phyloP scores from a whole-genome alignment of 1,139 yeast species.

The Casaregolazyma lundiana region DNA sequence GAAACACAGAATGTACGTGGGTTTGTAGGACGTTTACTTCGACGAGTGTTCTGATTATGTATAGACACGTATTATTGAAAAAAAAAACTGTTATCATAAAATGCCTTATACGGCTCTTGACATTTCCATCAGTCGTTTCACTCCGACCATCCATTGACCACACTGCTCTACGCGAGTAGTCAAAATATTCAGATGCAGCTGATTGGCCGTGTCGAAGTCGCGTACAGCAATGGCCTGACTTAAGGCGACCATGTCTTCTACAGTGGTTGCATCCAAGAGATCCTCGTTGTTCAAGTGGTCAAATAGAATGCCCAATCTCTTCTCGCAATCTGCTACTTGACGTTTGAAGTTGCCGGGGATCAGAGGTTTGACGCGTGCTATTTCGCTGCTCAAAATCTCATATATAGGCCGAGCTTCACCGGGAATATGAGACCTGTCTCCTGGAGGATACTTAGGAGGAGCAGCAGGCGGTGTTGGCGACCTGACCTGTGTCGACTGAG shows the following conservation, averaged over 20 bases:
- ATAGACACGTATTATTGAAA: not conserved
- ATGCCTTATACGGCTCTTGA: constrained; percentile 28
- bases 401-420: constrained; percentile 55
- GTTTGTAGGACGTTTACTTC: constrained; percentile 20
- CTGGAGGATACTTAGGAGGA: constrained; percentile 53
- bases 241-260: constrained; percentile 50
- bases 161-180: constrained; percentile 67
- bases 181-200: constrained; percentile 50
- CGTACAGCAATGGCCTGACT: constrained; percentile 47
- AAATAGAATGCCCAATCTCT: constrained; percentile 70
- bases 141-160: constrained; percentile 92
- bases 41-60: constrained; percentile 18
- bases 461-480: constrained; percentile 30
- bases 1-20: constrained; percentile 22
- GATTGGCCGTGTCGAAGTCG: constrained; percentile 59
- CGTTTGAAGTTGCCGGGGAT: constrained; percentile 71
- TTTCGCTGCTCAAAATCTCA: constrained; percentile 48
- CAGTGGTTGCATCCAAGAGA: constrained; percentile 53
- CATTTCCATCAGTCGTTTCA: constrained; percentile 82
- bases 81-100: not conserved
- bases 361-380: constrained; percentile 62
- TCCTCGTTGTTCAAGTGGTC: constrained; percentile 78
- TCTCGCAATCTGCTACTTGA: constrained; percentile 78
- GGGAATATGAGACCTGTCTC: constrained; percentile 70
- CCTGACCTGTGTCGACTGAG: constrained; percentile 16